These are phyloP conservation scores for Schwanniomyces polymorphus DNA, from an alignment of 805 yeast species.

Conservation along the genomic window DNA sequence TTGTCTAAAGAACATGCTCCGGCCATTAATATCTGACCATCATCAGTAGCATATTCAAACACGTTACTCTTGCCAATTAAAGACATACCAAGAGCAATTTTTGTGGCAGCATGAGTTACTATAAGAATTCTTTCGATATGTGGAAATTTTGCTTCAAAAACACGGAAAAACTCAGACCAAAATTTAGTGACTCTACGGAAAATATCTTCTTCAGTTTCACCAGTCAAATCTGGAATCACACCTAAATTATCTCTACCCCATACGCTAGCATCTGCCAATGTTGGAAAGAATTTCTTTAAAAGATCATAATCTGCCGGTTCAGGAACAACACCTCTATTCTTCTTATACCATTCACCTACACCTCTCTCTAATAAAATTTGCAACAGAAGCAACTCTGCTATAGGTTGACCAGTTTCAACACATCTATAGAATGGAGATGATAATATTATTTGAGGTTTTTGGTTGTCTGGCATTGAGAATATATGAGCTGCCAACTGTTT, in stretches of 20 bases:
- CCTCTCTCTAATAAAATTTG: slow-evolving; percentile 76
- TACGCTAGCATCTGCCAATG: slow-evolving; percentile 27
- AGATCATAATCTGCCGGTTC: slow-evolving; percentile 56
- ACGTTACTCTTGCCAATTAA: slow-evolving; percentile 54
- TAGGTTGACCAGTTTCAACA: slow-evolving; percentile 75
- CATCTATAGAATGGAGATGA: slow-evolving; percentile 90
- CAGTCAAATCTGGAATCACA: slow-evolving; percentile 59
- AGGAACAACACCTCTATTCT: slow-evolving; percentile 68
- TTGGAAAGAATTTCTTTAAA: slow-evolving; percentile 55
- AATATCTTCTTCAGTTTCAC: slow-evolving; percentile 77
- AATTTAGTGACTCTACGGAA: slow-evolving; percentile 59
- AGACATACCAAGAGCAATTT: slow-evolving; percentile 83
- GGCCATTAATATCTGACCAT: slow-evolving; percentile 50
- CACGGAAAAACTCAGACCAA: slow-evolving; percentile 56
- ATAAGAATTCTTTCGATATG: slow-evolving; percentile 61
- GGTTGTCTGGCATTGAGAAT: slow-evolving; percentile 36
- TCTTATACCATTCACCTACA: slow-evolving; percentile 88
- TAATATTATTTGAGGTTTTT: slow-evolving; percentile 70
- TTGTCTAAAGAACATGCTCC: slow-evolving; percentile 86
- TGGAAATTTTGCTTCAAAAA: slow-evolving; percentile 58
- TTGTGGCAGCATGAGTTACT: slow-evolving; percentile 93
- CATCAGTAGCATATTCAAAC: slow-evolving; percentile 50
- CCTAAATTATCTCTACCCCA: slow-evolving; percentile 56
- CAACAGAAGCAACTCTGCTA: slow-evolving; percentile 57
- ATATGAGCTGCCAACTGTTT: slow-evolving; percentile 69